A percentile compares a stretch with the other conserved stretches of the same genome.
These are phyloP conservation scores for Haplosporangium sp. DNA, from an alignment of 371 early-diverging fungal species.

Conservation along the genomic window DNA sequence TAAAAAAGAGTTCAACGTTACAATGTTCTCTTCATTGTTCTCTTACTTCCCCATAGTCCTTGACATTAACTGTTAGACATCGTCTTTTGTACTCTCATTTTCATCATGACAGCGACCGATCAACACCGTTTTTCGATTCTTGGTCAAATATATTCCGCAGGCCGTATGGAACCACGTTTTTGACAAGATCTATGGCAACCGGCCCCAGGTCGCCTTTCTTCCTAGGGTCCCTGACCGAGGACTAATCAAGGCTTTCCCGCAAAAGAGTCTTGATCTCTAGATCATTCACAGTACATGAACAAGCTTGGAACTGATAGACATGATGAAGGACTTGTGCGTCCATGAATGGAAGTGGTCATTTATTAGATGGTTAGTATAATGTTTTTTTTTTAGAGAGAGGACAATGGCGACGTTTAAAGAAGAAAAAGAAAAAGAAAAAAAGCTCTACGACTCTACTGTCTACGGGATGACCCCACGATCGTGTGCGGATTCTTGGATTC, in stretches of 20 bases:
- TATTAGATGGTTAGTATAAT: too few species aligned
- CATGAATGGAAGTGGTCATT: too few species aligned
- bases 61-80: background rate
- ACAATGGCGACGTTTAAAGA: too few species aligned
- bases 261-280: conserved; percentile 5
- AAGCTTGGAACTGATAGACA: background rate
- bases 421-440: too few species aligned
- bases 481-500: conserved; percentile 39
- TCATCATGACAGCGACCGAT: background rate
- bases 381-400: too few species aligned
- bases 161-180: conserved; percentile 10
- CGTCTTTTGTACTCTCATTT: background rate
- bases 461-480: conserved; percentile 2
- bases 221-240: conserved; percentile 8
- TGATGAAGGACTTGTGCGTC: too few species aligned
- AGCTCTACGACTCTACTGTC: too few species aligned
- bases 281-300: background rate
- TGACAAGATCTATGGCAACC: conserved; percentile 21
- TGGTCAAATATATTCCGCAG: conserved; percentile 20
- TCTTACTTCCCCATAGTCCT: background rate
- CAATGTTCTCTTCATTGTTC: too few species aligned
- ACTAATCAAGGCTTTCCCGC: conserved; percentile 3
- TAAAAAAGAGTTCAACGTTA: too few species aligned
- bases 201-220: conserved; percentile 25
- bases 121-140: background rate